phyloP scores from a whole-genome alignment of 2,329 filamentous ascomycete species.

The Hortaea sp. region DNA sequence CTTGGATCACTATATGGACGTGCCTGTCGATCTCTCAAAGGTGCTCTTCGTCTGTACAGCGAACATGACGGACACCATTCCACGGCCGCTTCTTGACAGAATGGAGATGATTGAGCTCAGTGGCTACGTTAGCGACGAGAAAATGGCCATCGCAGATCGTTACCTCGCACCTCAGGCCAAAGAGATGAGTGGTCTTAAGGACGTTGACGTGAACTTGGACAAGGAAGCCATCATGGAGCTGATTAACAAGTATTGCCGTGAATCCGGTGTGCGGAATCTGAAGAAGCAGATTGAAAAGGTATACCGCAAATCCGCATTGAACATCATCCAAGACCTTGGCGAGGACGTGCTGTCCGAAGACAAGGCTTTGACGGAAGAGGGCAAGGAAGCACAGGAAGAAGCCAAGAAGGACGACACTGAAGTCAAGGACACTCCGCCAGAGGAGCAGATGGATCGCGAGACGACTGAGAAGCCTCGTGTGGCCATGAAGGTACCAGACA shows the following conservation, averaged over 20 bases:
- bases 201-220: constrained; percentile 79
- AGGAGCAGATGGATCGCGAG: constrained; percentile 44
- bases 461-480: constrained; percentile 59
- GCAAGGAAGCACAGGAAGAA: constrained; percentile 65
- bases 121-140: constrained; percentile 94
- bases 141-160: constrained; percentile 92
- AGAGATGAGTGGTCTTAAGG: constrained; percentile 79
- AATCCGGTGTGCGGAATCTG: constrained; percentile 91
- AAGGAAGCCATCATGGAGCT: constrained; percentile 87
- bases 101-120: constrained; percentile 98
- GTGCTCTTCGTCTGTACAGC: constrained; percentile 97
- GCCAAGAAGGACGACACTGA: constrained; percentile 56
- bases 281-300: constrained; percentile 99
- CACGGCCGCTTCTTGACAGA: constrained; percentile 80
- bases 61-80: constrained; percentile 98
- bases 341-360: constrained; percentile 77
- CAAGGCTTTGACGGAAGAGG: constrained; percentile 73
- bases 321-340: constrained; percentile 90
- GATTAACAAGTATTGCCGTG: constrained; percentile 96
- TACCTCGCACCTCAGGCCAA: constrained; percentile 93
- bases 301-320: constrained; percentile 91
- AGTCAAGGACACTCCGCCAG: constrained; percentile 48
- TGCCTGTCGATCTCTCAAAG: constrained; percentile 93
- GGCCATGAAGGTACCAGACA: constrained; percentile 73
- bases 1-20: constrained; percentile 96